Evolutionary conservation across 257 asterid species (phyloP).

Genomic region (Solanum stenotomum): DNA sequence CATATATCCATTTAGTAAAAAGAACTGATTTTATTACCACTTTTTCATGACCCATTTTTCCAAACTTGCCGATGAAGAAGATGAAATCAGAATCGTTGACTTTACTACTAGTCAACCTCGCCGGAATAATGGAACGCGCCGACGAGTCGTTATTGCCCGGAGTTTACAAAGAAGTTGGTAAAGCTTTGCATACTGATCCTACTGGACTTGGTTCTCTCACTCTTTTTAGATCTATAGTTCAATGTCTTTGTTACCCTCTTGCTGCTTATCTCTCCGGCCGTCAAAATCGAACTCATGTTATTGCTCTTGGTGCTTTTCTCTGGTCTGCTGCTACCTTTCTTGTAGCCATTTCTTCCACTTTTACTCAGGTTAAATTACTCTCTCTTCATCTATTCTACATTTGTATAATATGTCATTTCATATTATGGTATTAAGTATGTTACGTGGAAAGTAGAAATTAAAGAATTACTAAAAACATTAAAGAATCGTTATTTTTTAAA

Average conservation of each 20-base stretch:
- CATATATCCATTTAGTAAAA: not conserved
- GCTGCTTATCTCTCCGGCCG: conserved; percentile 72
- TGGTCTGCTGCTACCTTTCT: conserved; percentile 74
- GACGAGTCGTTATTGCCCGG: conserved; percentile 72
- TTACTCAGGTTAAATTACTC: conserved; percentile 34
- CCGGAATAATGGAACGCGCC: conserved; percentile 80
- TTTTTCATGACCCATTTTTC: not conserved
- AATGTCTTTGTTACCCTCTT: conserved; percentile 75
- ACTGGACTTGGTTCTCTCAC: conserved; percentile 77
- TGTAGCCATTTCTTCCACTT: conserved; percentile 50
- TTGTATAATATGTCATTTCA: not conserved
- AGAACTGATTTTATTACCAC: not conserved
- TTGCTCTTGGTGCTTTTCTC: conserved; percentile 78
- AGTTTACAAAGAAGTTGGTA: conserved; percentile 69
- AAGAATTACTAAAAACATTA: no score
- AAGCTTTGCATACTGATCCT: conserved; percentile 76
- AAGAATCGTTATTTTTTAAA: no score
- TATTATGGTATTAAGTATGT: no score
- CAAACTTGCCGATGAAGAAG: not conserved
- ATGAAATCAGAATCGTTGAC: conserved; percentile 48
- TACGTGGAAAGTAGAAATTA: no score
- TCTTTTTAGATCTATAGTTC: conserved; percentile 68
- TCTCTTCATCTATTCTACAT: not conserved
- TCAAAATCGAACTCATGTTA: conserved; percentile 65
- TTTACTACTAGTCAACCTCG: conserved; percentile 48